phyloP scores from a whole-genome alignment of 352 stramenopile genomes.

The Globisporangium lucens region DNA sequence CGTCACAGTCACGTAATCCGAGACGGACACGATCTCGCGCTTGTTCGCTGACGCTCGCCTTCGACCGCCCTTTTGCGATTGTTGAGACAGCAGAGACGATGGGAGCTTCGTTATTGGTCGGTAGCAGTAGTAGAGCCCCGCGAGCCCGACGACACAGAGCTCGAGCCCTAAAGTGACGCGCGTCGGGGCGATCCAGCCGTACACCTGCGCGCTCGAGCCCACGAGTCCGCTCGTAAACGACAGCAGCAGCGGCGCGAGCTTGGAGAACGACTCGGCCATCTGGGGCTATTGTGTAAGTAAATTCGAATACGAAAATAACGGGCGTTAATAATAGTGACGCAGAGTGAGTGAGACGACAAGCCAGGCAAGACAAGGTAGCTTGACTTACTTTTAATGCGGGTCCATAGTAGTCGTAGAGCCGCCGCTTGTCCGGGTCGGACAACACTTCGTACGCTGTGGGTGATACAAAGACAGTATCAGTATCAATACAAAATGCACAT shows the following conservation, averaged over 20 bases:
- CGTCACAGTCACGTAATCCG: conserved; percentile 68
- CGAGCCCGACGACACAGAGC: conserved; percentile 47
- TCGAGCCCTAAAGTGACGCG: conserved; percentile 32
- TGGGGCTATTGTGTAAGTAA: conserved; percentile 21
- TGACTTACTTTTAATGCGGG: conserved; percentile 38
- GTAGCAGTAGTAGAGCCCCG: conserved; percentile 63
- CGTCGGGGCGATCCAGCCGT: conserved; percentile 31
- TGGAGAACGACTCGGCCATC: conserved; percentile 59
- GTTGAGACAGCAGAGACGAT: conserved; percentile 2
- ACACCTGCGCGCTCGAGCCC: conserved; percentile 36
- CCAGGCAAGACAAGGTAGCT: background rate
- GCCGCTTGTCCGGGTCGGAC: conserved; percentile 67
- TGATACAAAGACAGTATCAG: too few species aligned
- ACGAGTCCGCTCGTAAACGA: conserved; percentile 55
- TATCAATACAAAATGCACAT: too few species aligned
- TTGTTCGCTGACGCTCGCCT: conserved; percentile 12
- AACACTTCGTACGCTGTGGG: conserved; percentile 67
- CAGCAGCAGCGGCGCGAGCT: conserved; percentile 63
- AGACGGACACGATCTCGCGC: conserved; percentile 59
- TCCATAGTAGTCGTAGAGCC: conserved; percentile 74
- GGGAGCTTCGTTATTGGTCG: conserved; percentile 7
- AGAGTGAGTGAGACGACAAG: background rate
- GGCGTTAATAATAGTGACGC: background rate
- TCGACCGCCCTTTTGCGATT: conserved; percentile 12
- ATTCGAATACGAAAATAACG: background rate